Evolutionary conservation across 768 basidiomycete species (phyloP), one percentile per base, ranked within the genome.

Genomic region (Ephemerocybe angulata): DNA sequence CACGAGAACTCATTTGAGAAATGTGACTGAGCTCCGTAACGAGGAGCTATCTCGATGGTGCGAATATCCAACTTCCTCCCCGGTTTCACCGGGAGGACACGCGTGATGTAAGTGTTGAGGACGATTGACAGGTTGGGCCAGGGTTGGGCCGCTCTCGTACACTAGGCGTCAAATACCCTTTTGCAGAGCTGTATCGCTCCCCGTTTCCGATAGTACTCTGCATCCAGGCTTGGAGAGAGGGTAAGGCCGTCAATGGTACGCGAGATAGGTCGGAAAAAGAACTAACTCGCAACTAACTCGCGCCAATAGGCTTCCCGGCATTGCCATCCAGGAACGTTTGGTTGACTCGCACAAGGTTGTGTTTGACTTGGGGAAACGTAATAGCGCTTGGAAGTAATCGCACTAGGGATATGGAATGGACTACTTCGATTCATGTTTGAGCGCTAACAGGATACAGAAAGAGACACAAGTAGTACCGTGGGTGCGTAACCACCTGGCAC

Each of bases 111-210:
- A 1, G 68, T 63, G 31, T 65, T 63, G 15, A 68, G 35, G 5
- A 72, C 24, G 19, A 74, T 61, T 35, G 67, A 49, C 8, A 73
- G 54, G 54, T 73, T 72, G 3, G 43, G 25, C 7, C 70, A 64
- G 72, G 54, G 54, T 73, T 72, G 3, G 43, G 25, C 7, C 70
- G 65, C 1, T 31, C 46, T 6, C 60, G 49, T 27, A 64, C 61
- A 3, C 65, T 55, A 1, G 58, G 44, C 12, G 37, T 52, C 27
- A 68, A 55, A 44, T 68, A 68, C 3, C 63, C 57, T 3, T 63
- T 63, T 3, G 65, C 67, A 2, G 67, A 54, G 46, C 65, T 68
- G 44, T 65, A 66, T 50, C 67, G 54, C n/a, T 56, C 48, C 21
- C 63, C 65, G 30, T 58, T 46, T 1, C 61, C 62, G 15, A 61